These are phyloP conservation scores for Drosera capensis DNA, from an alignment of 148 eudicot genomes.

Conservation along the genomic window DNA sequence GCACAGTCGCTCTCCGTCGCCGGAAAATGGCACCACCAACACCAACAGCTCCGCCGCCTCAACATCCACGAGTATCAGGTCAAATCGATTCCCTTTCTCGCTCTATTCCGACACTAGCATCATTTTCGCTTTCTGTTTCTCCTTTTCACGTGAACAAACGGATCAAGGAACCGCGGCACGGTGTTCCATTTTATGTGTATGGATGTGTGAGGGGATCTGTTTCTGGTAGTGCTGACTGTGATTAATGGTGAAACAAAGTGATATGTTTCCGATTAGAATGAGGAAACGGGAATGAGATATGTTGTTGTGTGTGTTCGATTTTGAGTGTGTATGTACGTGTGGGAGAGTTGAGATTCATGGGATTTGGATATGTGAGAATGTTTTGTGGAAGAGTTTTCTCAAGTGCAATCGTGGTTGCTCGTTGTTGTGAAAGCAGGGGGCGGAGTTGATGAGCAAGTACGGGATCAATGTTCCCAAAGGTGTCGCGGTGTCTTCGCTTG, in stretches of 20 bases:
- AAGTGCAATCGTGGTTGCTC: no score
- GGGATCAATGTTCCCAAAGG: constrained; percentile 93
- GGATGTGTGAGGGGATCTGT: no score
- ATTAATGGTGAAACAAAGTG: no score
- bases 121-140: background rate
- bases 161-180: no score
- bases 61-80: constrained; percentile 98
- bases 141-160: background rate
- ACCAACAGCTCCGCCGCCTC: constrained; percentile 93
- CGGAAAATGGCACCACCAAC: constrained; percentile 91
- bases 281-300: no score
- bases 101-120: background rate
- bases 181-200: no score
- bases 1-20: constrained; percentile 54
- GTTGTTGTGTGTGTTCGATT: no score
- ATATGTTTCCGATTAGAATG: no score
- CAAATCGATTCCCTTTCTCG: background rate
- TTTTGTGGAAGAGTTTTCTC: background rate
- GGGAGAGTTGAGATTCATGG: background rate
- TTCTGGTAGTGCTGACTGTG: no score
- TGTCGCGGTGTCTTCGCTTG: constrained; percentile 54
- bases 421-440: constrained; percentile 39
- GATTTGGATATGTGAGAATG: background rate
- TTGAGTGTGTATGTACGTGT: background rate
- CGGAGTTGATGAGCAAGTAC: constrained; percentile 79